Conservation (phyloP, 2,329 filamentous ascomycete species). For the Alternaria sp. region DNA sequence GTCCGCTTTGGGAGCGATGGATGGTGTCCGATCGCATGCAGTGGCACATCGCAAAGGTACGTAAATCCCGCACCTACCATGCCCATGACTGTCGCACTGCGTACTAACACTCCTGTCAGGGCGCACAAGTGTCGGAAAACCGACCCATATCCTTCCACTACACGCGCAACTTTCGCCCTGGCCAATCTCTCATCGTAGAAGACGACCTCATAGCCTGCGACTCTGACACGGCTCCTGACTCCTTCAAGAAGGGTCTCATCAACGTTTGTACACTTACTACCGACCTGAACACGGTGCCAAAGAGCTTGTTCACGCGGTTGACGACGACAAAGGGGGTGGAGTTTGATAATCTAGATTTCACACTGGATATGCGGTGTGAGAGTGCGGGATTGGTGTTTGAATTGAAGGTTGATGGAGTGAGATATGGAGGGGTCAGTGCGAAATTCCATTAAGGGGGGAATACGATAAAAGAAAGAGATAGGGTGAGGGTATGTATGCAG, state of each 20-base stretch:
- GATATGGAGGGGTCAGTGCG: slow-evolving; percentile 79
- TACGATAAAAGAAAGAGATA: not conserved
- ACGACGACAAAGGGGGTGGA: slow-evolving; percentile 82
- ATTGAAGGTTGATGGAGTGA: slow-evolving; percentile 77
- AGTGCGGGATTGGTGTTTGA: slow-evolving; percentile 80
- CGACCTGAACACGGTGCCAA: slow-evolving; percentile 77
- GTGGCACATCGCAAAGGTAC: slow-evolving; percentile 81
- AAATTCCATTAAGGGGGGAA: slow-evolving; percentile 72
- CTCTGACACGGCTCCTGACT: slow-evolving; percentile 69
- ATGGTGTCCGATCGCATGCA: slow-evolving; percentile 86
- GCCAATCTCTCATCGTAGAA: slow-evolving; percentile 78
- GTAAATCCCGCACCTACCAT: not conserved
- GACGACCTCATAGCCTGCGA: slow-evolving; percentile 83
- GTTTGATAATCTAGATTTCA: slow-evolving; percentile 84
- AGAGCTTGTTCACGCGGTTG: slow-evolving; percentile 74
- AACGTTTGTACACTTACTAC: slow-evolving; percentile 84
- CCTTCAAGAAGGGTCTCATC: slow-evolving; percentile 61
- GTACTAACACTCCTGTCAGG: slow-evolving; percentile 55
- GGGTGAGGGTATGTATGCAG: not conserved
- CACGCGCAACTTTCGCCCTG: slow-evolving; percentile 82
- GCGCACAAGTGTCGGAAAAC: slow-evolving; percentile 76
- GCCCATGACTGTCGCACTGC: not conserved
- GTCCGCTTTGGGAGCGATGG: slow-evolving; percentile 80
- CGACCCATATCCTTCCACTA: slow-evolving; percentile 83
- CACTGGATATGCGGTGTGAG: slow-evolving; percentile 82